Percentiles rank a stretch among this genome's conserved stretches.
Evolutionary conservation across 768 basidiomycete genomes (phyloP).

Genomic region (Termitomyces sp.): DNA sequence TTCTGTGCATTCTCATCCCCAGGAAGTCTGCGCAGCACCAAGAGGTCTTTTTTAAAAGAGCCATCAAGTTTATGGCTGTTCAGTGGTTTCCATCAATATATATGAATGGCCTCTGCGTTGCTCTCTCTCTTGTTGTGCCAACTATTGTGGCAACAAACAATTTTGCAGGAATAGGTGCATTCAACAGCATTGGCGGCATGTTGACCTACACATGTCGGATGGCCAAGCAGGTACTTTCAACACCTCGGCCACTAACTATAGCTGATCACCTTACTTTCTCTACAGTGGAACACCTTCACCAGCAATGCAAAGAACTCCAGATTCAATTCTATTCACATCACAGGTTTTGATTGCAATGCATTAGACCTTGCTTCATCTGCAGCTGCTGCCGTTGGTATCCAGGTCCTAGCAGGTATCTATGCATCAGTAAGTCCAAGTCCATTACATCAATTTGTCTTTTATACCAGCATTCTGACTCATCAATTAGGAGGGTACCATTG

Average conservation of each 20-base stretch:
- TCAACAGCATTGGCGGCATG: slow-evolving; percentile 26
- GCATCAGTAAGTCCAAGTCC: slow-evolving; percentile 17
- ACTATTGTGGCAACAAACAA: slow-evolving; percentile 22
- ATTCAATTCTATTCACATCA: slow-evolving; percentile 28
- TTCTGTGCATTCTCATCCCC: background rate
- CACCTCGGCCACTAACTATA: background rate
- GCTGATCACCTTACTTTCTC: background rate
- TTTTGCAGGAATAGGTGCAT: slow-evolving; percentile 27
- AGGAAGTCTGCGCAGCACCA: background rate
- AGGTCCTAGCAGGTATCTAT: slow-evolving; percentile 30
- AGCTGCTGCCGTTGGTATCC: slow-evolving; percentile 23
- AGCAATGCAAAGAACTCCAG: slow-evolving; percentile 23
- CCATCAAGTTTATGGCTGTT: background rate
- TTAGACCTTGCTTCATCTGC: slow-evolving; percentile 29
- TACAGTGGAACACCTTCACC: slow-evolving; percentile 31
- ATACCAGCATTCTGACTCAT: background rate
- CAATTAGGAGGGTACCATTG: slow-evolving; percentile 27
- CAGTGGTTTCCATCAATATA: background rate
- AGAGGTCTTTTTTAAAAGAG: background rate
- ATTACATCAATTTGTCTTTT: background rate
- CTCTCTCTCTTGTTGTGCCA: slow-evolving; percentile 9
- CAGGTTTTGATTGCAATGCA: slow-evolving; percentile 32
- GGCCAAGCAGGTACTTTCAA: slow-evolving; percentile 23
- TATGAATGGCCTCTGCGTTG: background rate
- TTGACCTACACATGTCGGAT: slow-evolving; percentile 27